Conservation (phyloP, 2,329 filamentous ascomycete genomes). For the Pezicula carpinea region DNA sequence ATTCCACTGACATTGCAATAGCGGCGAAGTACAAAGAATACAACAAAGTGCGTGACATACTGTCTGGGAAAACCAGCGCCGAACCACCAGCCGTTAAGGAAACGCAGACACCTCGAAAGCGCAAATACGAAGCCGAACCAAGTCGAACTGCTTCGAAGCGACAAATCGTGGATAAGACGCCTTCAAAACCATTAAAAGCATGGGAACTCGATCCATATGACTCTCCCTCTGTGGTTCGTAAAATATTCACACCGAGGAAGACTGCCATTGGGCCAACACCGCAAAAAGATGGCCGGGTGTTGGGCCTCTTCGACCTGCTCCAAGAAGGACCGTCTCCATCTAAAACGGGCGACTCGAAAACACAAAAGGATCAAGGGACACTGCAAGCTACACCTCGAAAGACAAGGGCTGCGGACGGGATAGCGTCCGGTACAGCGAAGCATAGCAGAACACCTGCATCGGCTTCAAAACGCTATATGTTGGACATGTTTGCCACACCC, state of each 20-base stretch:
- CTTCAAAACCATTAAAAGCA: slow-evolving; percentile 34
- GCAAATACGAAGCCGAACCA: slow-evolving; percentile 30
- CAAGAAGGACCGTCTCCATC: slow-evolving; percentile 39
- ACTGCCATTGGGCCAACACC: slow-evolving; percentile 72
- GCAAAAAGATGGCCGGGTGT: slow-evolving; percentile 70
- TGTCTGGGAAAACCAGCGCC: slow-evolving; percentile 48
- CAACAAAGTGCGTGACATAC: slow-evolving; percentile 57
- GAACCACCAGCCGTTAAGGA: slow-evolving; percentile 17
- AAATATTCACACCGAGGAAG: slow-evolving; percentile 53
- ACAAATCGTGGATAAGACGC: slow-evolving; percentile 41
- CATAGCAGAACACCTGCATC: slow-evolving; percentile 41
- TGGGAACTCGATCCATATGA: slow-evolving; percentile 41
- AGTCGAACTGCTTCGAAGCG: slow-evolving; percentile 49
- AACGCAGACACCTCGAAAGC: slow-evolving; percentile 31
- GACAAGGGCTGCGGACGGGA: slow-evolving; percentile 5
- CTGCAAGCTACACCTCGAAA: slow-evolving; percentile 35
- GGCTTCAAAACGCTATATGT: slow-evolving; percentile 53
- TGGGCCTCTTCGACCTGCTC: slow-evolving; percentile 73
- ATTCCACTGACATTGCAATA: slow-evolving; percentile 4
- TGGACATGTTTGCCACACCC: slow-evolving; percentile 64
- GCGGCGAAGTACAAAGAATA: slow-evolving; percentile 69
- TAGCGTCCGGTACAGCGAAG: slow-evolving; percentile 7
- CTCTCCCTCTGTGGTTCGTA: slow-evolving; percentile 53
- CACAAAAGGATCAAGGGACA: slow-evolving; percentile 21
- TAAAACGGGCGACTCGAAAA: slow-evolving; percentile 1